A percentile compares a stretch with the other conserved stretches of the same genome.
Conservation (phyloP, 2,329 filamentous ascomycete species). For the Huntiella omanensis region DNA sequence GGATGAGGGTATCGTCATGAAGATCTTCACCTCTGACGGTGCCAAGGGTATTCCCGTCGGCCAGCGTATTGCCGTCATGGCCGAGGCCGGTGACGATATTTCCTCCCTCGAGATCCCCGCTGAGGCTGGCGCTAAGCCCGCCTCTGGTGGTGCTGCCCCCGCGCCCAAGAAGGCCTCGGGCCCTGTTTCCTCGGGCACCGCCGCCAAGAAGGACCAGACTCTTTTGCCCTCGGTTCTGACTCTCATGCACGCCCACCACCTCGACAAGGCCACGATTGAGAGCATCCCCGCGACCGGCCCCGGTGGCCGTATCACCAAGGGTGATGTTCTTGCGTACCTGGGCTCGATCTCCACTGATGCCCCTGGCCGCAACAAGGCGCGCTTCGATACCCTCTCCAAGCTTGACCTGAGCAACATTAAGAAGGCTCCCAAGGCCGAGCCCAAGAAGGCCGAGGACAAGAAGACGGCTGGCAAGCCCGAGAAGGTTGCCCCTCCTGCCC, state of each 20-base stretch:
- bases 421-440: slow-evolving; percentile 37
- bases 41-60: slow-evolving; percentile 64
- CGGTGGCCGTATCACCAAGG: slow-evolving; percentile 76
- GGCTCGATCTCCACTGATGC: slow-evolving; percentile 57
- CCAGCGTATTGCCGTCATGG: slow-evolving; percentile 62
- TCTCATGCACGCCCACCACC: slow-evolving; percentile 59
- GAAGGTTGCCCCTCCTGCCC: slow-evolving; percentile 21
- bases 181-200: slow-evolving; percentile 18
- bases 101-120: slow-evolving; percentile 54
- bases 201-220: slow-evolving; percentile 26
- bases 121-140: slow-evolving; percentile 24
- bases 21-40: slow-evolving; percentile 58
- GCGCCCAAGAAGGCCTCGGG: slow-evolving; percentile 17
- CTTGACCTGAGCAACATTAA: slow-evolving; percentile 95
- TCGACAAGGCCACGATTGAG: slow-evolving; percentile 55
- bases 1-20: slow-evolving; percentile 71
- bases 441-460: slow-evolving; percentile 20
- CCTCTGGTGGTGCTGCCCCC: slow-evolving; percentile 8
- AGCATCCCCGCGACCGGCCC: slow-evolving; percentile 80
- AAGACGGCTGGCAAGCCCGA: slow-evolving; percentile 21
- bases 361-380: slow-evolving; percentile 49
- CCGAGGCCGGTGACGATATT: slow-evolving; percentile 65
- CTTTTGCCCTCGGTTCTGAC: slow-evolving; percentile 69
- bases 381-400: slow-evolving; percentile 57
- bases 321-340: slow-evolving; percentile 80